Evolutionary conservation across 345 rosid species (phyloP).

Genomic region (Streptanthus diversifolius): DNA sequence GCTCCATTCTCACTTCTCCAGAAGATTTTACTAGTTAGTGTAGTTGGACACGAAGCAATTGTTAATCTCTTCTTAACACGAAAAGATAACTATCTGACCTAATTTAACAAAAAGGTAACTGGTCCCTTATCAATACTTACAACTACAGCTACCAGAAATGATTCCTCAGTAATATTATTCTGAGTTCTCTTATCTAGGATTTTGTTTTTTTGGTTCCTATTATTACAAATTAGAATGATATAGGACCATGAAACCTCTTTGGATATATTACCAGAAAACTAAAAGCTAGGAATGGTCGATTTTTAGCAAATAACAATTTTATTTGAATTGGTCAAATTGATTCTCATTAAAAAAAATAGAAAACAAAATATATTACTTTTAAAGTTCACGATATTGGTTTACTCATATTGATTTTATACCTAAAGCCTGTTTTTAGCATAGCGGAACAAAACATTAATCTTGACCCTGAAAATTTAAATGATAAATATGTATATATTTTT

Average conservation of each 20-base stretch:
- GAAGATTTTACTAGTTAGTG: neutral
- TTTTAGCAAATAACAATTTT: neutral
- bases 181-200: neutral
- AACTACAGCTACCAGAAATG: neutral
- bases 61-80: neutral
- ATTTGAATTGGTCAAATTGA: constrained; percentile 18
- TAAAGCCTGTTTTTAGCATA: too few relatives aligned
- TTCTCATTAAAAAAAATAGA: too few relatives aligned
- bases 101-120: neutral
- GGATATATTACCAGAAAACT: neutral
- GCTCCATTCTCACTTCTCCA: constrained; percentile 35
- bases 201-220: neutral
- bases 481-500: too few relatives aligned
- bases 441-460: too few relatives aligned
- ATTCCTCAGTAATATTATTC: neutral
- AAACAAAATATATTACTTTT: too few relatives aligned
- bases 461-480: too few relatives aligned
- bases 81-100: neutral
- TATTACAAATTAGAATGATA: neutral
- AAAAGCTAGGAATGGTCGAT: neutral
- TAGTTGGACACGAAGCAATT: neutral
- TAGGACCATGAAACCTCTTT: neutral
- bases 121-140: neutral
- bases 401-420: too few relatives aligned
- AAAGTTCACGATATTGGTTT: too few relatives aligned